Conservation (phyloP, 306 rosid species). For the Ceratonia siliqua region DNA sequence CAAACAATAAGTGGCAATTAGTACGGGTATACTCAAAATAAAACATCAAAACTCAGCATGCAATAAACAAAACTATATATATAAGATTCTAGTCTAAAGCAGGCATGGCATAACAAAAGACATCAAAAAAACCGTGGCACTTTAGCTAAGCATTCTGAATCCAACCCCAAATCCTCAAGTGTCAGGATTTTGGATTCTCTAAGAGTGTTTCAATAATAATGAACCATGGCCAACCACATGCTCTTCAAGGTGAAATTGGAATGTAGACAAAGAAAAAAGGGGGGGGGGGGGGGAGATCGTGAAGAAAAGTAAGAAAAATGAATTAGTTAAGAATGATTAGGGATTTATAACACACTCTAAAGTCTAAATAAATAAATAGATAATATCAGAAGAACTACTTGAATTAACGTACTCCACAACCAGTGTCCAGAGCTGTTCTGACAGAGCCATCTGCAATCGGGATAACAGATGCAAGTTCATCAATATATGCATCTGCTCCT, state of each 20-base stretch:
- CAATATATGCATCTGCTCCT: slow-evolving; percentile 87
- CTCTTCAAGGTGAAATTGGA: slow-evolving; percentile 23
- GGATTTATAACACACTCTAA: slow-evolving; percentile 9
- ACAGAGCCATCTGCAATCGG: slow-evolving; percentile 85
- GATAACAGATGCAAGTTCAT: slow-evolving; percentile 87
- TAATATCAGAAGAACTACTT: background rate
- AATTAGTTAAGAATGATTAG: background rate
- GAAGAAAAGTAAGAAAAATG: background rate
- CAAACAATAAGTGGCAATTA: slow-evolving; percentile 21
- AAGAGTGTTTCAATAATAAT: background rate
- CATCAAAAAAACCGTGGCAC: background rate
- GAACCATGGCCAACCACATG: background rate
- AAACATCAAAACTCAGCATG: background rate
- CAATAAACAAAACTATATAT: slow-evolving; percentile 1
- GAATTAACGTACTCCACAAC: slow-evolving; percentile 75
- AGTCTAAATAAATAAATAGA: background rate
- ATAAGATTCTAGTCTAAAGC: background rate
- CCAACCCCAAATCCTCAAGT: background rate
- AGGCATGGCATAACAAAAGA: background rate
- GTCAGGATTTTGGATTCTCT: slow-evolving; percentile 1
- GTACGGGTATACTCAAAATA: background rate
- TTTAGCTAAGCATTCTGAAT: slow-evolving; percentile 1
- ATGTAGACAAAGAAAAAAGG: background rate
- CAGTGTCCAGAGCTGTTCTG: slow-evolving; percentile 94
- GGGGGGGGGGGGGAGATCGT: background rate